Evolutionary conservation across 2,329 filamentous ascomycete species (phyloP).

Genomic region (Fusarium coicis): DNA sequence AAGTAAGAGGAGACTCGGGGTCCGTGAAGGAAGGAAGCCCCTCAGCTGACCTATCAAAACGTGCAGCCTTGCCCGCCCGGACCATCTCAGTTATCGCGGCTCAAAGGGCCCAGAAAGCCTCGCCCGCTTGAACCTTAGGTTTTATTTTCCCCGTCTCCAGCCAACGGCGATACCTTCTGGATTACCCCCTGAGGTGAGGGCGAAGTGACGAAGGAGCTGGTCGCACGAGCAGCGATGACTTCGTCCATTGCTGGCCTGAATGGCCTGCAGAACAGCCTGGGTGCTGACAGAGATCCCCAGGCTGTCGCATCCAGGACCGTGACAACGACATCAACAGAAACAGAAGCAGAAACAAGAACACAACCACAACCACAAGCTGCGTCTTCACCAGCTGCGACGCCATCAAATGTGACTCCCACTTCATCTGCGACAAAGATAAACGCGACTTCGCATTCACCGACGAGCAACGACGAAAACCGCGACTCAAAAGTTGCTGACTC

Average conservation of each 20-base stretch:
- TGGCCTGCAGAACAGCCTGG: constrained; percentile 40
- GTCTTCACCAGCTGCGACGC: constrained; percentile 10
- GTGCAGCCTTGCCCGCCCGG: constrained; percentile 33
- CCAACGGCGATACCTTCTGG: constrained; percentile 33
- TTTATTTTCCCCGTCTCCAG: constrained; percentile 42
- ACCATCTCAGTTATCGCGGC: constrained; percentile 45
- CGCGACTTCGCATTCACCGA: constrained; percentile 23
- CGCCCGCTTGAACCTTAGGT: constrained; percentile 37
- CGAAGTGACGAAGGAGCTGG: constrained; percentile 65
- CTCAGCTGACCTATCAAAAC: constrained; percentile 37
- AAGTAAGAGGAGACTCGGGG: constrained; percentile 36
- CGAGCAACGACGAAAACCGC: constrained; percentile 27
- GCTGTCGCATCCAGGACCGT: constrained; percentile 35
- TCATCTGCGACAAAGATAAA: constrained; percentile 18
- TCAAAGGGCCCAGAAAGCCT: constrained; percentile 45
- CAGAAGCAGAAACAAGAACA: constrained; percentile 4
- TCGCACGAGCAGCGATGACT: constrained; percentile 68
- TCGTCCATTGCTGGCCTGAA: constrained; percentile 62
- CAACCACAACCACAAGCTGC: not conserved
- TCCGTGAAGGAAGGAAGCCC: constrained; percentile 29
- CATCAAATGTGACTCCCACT: constrained; percentile 23
- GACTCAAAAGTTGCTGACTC: constrained; percentile 23
- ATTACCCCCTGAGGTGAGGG: constrained; percentile 36
- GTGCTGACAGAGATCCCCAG: constrained; percentile 38
- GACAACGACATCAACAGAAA: constrained; percentile 11